Evolutionary conservation across 257 asterid species (phyloP).

Genomic region (Thymus mandschuricus): DNA sequence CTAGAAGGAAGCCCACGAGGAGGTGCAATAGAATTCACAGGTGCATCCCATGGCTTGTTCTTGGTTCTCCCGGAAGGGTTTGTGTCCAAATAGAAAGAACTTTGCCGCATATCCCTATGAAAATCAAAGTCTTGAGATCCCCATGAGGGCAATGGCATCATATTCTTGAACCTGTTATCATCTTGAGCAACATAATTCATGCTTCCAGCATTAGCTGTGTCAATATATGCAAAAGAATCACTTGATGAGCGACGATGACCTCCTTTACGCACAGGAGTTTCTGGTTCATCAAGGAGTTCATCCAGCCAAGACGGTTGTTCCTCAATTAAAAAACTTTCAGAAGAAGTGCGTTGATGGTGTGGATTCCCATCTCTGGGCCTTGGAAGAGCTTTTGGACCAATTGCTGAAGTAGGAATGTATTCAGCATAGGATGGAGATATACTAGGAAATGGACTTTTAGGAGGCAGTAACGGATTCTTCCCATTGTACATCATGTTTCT

Average conservation of each 20-base stretch:
- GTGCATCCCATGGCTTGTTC: constrained; percentile 63
- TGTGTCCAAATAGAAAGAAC: constrained; percentile 50
- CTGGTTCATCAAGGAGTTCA: constrained; percentile 92
- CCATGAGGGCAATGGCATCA: constrained; percentile 62
- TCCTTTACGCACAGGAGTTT: constrained; percentile 82
- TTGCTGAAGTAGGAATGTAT: constrained; percentile 56
- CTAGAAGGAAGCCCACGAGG: constrained; percentile 58
- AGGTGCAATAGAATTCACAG: constrained; percentile 47
- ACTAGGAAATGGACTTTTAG: constrained; percentile 88
- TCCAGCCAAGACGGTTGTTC: constrained; percentile 96
- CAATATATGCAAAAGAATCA: constrained; percentile 84
- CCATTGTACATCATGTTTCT: constrained; percentile 71
- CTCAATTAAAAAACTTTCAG: constrained; percentile 75
- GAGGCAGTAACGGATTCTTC: constrained; percentile 80
- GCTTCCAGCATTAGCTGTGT: constrained; percentile 42
- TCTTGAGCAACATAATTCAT: constrained; percentile 56
- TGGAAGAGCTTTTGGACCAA: constrained; percentile 55
- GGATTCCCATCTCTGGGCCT: constrained; percentile 62
- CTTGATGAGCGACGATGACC: constrained; percentile 97
- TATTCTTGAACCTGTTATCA: constrained; percentile 51
- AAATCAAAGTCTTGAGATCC: constrained; percentile 69
- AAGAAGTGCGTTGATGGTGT: constrained; percentile 87
- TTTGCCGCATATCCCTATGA: constrained; percentile 52
- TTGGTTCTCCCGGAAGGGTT: constrained; percentile 51
- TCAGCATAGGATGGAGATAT: constrained; percentile 66